Evolutionary conservation across 306 rosid species (phyloP).

Genomic region (Ceratonia siliqua): DNA sequence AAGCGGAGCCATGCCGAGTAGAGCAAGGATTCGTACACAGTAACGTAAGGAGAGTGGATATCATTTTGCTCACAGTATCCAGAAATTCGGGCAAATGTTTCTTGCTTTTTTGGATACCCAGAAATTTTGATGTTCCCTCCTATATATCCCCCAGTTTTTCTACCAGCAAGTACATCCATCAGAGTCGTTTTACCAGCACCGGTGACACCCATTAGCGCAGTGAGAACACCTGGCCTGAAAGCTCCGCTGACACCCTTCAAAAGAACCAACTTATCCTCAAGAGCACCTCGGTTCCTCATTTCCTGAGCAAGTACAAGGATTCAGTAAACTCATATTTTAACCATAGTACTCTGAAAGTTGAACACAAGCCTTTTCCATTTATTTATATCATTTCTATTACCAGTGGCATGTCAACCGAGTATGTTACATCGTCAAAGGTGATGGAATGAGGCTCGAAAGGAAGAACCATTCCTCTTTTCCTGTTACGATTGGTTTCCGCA

Average conservation of each 20-base stretch:
- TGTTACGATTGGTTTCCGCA: conserved; percentile 21
- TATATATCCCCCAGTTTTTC: conserved; percentile 88
- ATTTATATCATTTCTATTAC: conserved; percentile 31
- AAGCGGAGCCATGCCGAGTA: conserved; percentile 70
- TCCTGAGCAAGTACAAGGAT: conserved; percentile 48
- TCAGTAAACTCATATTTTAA: neutral
- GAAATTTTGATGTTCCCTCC: conserved; percentile 73
- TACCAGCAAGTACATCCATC: conserved; percentile 92
- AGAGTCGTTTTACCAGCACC: conserved; percentile 98
- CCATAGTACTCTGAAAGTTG: conserved; percentile 13
- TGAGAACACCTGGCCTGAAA: conserved; percentile 90
- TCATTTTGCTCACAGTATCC: conserved; percentile 96
- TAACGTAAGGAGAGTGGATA: conserved; percentile 76
- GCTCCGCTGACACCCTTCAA: conserved; percentile 79
- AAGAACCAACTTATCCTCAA: conserved; percentile 73
- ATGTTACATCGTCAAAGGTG: conserved; percentile 44
- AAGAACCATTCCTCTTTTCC: conserved; percentile 48
- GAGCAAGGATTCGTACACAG: conserved; percentile 60
- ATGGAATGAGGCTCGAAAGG: conserved; percentile 46
- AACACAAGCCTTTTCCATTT: neutral
- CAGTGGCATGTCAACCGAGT: conserved; percentile 50
- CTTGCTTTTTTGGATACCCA: conserved; percentile 85
- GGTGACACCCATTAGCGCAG: conserved; percentile 93
- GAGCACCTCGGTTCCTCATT: conserved; percentile 63
- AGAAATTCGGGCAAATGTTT: conserved; percentile 85